These are phyloP conservation scores for Scheffersomyces amazonensis DNA, from an alignment of 805 yeast genomes.

Conservation along the genomic window DNA sequence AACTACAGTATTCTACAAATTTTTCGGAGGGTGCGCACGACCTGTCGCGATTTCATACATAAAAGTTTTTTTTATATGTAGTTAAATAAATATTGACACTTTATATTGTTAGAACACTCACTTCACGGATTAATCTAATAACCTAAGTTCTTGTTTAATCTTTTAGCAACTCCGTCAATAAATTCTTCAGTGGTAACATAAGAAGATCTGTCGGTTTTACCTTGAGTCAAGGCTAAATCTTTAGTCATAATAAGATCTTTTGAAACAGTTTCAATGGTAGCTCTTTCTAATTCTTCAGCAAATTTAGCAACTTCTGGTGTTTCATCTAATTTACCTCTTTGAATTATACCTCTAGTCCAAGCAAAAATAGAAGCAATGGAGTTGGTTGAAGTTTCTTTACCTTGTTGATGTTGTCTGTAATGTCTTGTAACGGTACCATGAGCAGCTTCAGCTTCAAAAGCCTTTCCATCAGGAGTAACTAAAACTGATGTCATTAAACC, in stretches of 20 bases:
- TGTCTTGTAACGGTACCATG: slow-evolving; percentile 99
- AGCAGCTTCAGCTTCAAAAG: slow-evolving; percentile 97
- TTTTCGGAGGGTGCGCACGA: no score
- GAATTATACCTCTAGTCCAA: slow-evolving; percentile 91
- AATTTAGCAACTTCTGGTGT: slow-evolving; percentile 84
- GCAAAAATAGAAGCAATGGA: slow-evolving; percentile 97
- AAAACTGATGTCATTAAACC: slow-evolving; percentile 98
- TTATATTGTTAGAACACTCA: no score
- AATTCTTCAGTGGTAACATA: slow-evolving; percentile 93
- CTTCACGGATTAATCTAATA: no score
- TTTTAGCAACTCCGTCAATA: slow-evolving; percentile 73
- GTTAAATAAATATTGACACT: no score
- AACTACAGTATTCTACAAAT: no score
- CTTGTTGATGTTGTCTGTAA: slow-evolving; percentile 92
- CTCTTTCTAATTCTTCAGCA: slow-evolving; percentile 75
- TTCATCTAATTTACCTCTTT: slow-evolving; percentile 85
- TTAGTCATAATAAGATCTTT: slow-evolving; percentile 90
- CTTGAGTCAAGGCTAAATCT: slow-evolving; percentile 88
- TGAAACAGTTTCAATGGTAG: slow-evolving; percentile 82
- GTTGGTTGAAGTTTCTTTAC: slow-evolving; percentile 95
- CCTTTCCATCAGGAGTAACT: slow-evolving; percentile 93
- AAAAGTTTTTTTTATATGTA: no score
- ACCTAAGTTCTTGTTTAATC: slow-evolving; percentile 44
- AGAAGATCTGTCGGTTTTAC: slow-evolving; percentile 75
- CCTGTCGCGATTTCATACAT: no score